phyloP scores from a whole-genome alignment of 2,329 filamentous ascomycete species.

The Ceratocystis harringtonii region DNA sequence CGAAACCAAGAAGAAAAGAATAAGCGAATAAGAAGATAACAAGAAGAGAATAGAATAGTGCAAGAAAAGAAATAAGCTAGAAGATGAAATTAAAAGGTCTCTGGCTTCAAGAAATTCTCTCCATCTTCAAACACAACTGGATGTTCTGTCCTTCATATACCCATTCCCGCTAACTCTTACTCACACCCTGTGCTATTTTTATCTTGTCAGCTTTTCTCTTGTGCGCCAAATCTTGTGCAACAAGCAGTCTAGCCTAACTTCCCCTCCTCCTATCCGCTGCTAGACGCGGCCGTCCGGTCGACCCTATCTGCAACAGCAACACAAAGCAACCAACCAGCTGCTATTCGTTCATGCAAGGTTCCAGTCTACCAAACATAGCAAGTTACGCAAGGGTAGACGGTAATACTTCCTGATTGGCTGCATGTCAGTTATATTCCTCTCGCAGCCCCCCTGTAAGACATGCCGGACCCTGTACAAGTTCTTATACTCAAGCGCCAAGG shows the following conservation, averaged over 20 bases:
- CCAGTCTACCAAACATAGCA: too few relatives aligned
- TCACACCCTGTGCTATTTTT: not conserved
- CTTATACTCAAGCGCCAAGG: not conserved
- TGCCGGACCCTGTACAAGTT: not conserved
- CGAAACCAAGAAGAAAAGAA: not conserved
- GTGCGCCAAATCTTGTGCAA: not conserved
- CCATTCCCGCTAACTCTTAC: not conserved
- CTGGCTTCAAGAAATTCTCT: not conserved
- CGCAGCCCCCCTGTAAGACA: not conserved
- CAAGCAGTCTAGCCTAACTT: not conserved
- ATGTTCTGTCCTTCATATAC: not conserved
- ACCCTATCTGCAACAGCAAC: not conserved
- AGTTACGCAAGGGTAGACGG: too few relatives aligned
- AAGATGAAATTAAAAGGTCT: not conserved
- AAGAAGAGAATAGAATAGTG: not conserved
- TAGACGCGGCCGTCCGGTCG: not conserved
- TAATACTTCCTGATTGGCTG: not conserved
- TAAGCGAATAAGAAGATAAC: not conserved
- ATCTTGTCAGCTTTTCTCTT: not conserved
- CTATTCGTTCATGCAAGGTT: too few relatives aligned
- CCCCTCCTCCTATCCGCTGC: not conserved
- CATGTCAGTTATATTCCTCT: not conserved
- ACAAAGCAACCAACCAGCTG: too few relatives aligned
- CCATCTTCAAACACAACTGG: not conserved
- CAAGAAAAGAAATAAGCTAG: not conserved